Evolutionary conservation across 441 rosid genomes (phyloP).

Genomic region (Isatis lusitanica): DNA sequence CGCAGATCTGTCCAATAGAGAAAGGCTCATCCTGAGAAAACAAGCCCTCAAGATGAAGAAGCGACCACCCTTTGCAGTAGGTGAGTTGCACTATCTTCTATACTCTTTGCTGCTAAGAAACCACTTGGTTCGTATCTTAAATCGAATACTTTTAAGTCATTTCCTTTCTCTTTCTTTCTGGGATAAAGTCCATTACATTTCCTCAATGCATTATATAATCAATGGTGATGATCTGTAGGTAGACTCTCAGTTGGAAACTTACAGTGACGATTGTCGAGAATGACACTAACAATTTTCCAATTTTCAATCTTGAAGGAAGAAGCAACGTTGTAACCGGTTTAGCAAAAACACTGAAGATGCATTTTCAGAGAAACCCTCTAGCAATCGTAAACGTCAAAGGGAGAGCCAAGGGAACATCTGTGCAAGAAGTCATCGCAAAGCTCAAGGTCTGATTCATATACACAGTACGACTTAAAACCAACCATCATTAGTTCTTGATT

Average conservation of each 20-base stretch:
- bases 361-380: constrained; percentile 75
- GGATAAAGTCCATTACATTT: background rate
- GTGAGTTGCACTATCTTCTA: constrained; percentile 14
- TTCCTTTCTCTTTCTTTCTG: background rate
- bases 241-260: background rate
- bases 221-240: background rate
- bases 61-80: constrained; percentile 41
- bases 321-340: constrained; percentile 82
- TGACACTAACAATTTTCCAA: background rate
- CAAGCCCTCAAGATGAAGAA: constrained; percentile 43
- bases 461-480: background rate
- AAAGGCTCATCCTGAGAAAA: constrained; percentile 40
- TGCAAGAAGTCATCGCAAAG: constrained; percentile 82
- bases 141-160: background rate
- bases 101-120: constrained; percentile 16
- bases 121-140: constrained; percentile 4
- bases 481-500: background rate
- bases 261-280: background rate
- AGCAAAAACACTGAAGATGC: constrained; percentile 69
- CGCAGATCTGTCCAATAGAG: constrained; percentile 64
- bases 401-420: constrained; percentile 93
- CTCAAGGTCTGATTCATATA: constrained; percentile 61
- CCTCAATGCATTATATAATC: background rate
- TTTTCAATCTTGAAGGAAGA: constrained; percentile 49
- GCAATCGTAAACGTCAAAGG: constrained; percentile 90